Evolutionary conservation across 164 flowering plant species (phyloP), one percentile per base, ranked within the genome.

Genomic region (Vitis riparia): DNA sequence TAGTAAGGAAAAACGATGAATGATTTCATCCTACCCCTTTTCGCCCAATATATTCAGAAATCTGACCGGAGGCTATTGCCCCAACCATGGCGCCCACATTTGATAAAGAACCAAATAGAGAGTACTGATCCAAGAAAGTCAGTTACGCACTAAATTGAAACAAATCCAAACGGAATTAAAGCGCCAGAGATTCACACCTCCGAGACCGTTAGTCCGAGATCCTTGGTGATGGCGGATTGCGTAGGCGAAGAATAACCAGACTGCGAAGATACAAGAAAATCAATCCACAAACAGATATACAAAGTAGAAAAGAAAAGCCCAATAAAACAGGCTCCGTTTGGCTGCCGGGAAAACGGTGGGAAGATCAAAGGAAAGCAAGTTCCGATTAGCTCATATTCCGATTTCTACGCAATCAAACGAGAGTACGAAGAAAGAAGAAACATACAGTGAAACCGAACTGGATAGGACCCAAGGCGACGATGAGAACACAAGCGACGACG

Each of bases 41-140:
- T 14, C 91, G 77, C 11, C 91, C 91, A 55, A 87, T 76, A 68
- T 86, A 87, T 75, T 89, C 90, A 0, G 94, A 80, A 71, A 87
- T 83, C 78, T 86, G 91, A 66, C 94, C 94, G 53, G 91, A 85
- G 12, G 91, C 82, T 14, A 89, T 85, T 9, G 94, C 94, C n/a
- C 94, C 94, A 77, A 89, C 81, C 94, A 89, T 89, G 9, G 90
- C 94, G 5, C 94, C 94, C 64, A 89, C 89, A 71, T 86, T 89
- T 13, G 86, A 86, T 6, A 89, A 70, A 62, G 94, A 89, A 63
- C 91, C 91, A 72, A 89, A 89, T 6, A 78, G 8, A n/a, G 91
- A 89, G 68, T 73, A 87, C 91, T 89, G 84, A 49, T 19, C 58
- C 59, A 37, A 47, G 51, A 59, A 66, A 62, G 27, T 32, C 47